Percentiles rank a stretch among this genome's conserved stretches.
These are phyloP conservation scores for Penicillium canariense DNA, from an alignment of 495 filamentous ascomycete genomes.

Conservation along the genomic window DNA sequence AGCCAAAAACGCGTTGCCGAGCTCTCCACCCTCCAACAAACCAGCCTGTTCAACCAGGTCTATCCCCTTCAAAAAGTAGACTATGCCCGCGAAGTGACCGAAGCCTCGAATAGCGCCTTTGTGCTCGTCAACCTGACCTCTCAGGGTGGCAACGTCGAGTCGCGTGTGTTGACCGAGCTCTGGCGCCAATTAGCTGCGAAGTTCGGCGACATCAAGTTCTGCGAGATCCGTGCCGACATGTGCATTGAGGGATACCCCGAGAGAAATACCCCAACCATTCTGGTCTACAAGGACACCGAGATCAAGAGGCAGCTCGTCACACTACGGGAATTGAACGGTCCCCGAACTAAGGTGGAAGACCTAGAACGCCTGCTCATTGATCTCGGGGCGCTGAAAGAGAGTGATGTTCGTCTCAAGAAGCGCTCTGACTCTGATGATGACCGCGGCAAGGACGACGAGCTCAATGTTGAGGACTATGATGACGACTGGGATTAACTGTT, in stretches of 20 bases:
- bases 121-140: constrained; percentile 88
- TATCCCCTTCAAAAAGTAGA: constrained; percentile 94
- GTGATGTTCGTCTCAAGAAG: constrained; percentile 73
- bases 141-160: constrained; percentile 77
- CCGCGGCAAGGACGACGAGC: constrained; percentile 44
- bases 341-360: constrained; percentile 62
- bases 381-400: constrained; percentile 70
- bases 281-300: constrained; percentile 89
- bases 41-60: constrained; percentile 80
- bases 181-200: constrained; percentile 81
- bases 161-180: constrained; percentile 74
- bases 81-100: constrained; percentile 88
- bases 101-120: constrained; percentile 68
- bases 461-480: constrained; percentile 59
- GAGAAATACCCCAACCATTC: constrained; percentile 87
- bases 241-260: constrained; percentile 98
- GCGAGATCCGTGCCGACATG: constrained; percentile 87
- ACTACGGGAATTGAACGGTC: constrained; percentile 72
- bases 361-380: constrained; percentile 77
- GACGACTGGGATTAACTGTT: constrained; percentile 74
- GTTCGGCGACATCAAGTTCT: constrained; percentile 95
- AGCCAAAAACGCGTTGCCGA: constrained; percentile 81
- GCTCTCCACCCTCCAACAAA: constrained; percentile 67
- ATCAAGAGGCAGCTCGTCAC: constrained; percentile 87
- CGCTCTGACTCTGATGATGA: constrained; percentile 58